Evolutionary conservation across 331 rosid genomes (phyloP).

Genomic region (Saraca asoca): DNA sequence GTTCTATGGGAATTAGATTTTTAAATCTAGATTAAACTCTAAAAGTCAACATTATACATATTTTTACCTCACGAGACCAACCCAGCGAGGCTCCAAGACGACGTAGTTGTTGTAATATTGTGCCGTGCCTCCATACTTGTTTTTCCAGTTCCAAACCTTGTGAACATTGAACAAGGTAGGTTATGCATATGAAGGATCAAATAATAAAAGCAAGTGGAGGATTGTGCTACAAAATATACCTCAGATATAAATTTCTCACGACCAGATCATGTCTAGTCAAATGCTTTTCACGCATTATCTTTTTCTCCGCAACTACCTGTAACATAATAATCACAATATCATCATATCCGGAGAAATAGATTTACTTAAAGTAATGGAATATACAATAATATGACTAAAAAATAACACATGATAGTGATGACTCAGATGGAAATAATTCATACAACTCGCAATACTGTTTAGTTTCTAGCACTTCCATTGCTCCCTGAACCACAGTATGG

Average conservation of each 20-base stretch:
- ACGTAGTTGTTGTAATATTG: conserved; percentile 78
- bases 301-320: conserved; percentile 98
- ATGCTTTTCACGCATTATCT: conserved; percentile 74
- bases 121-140: conserved; percentile 81
- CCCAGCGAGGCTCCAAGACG: conserved; percentile 93
- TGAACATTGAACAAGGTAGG: conserved; percentile 24
- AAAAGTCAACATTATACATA: neutral
- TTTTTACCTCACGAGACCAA: conserved; percentile 93
- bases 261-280: conserved; percentile 82
- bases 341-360: conserved; percentile 11
- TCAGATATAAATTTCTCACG: conserved; percentile 73
- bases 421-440: neutral
- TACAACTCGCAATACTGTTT: too few species aligned
- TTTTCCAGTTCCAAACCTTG: conserved; percentile 96
- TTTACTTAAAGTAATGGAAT: conserved; percentile 9
- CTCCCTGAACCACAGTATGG: neutral
- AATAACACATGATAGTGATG: neutral
- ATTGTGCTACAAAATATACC: conserved; percentile 49
- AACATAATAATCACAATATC: conserved; percentile 2
- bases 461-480: neutral
- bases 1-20: neutral
- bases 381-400: neutral
- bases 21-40: conserved; percentile 2
- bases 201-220: conserved; percentile 16
- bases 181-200: conserved; percentile 12